Evolutionary conservation across 2,329 filamentous ascomycete genomes (phyloP).

Genomic region (Pyrenophora graminea): DNA sequence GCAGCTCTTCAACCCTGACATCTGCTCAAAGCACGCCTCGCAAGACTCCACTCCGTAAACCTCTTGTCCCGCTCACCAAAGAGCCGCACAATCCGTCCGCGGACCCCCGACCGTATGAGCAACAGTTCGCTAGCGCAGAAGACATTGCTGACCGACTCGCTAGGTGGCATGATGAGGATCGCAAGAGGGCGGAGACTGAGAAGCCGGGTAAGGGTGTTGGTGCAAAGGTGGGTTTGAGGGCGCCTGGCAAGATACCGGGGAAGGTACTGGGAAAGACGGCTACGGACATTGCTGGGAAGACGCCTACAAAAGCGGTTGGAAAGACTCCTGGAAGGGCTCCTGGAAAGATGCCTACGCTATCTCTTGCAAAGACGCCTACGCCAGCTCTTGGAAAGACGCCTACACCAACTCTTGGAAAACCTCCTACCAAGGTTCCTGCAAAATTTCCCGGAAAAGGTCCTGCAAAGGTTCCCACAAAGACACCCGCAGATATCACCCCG

Average conservation of each 20-base stretch:
- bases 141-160: slow-evolving; percentile 21
- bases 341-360: neutral
- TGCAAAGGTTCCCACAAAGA: too few species aligned
- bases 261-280: neutral
- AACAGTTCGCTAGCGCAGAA: slow-evolving; percentile 17
- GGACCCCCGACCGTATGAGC: slow-evolving; percentile 4
- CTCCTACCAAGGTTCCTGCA: neutral
- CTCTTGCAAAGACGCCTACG: neutral
- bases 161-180: slow-evolving; percentile 19
- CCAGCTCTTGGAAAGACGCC: neutral
- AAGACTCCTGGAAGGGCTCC: neutral
- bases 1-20: neutral
- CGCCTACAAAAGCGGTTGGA: neutral
- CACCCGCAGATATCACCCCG: too few species aligned
- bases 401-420: neutral
- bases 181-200: neutral
- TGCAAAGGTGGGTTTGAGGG: neutral
- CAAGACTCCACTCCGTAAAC: slow-evolving; percentile 1
- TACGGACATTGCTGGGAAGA: neutral
- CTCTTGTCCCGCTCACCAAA: neutral
- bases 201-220: neutral
- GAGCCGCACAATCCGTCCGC: neutral
- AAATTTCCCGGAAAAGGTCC: neutral
- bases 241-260: neutral
- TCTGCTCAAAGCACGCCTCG: neutral